Percentiles rank a stretch among this genome's conserved stretches.
These are phyloP conservation scores for Ceratobasidium sp. DNA, from an alignment of 1,284 basidiomycete genomes.

Conservation along the genomic window DNA sequence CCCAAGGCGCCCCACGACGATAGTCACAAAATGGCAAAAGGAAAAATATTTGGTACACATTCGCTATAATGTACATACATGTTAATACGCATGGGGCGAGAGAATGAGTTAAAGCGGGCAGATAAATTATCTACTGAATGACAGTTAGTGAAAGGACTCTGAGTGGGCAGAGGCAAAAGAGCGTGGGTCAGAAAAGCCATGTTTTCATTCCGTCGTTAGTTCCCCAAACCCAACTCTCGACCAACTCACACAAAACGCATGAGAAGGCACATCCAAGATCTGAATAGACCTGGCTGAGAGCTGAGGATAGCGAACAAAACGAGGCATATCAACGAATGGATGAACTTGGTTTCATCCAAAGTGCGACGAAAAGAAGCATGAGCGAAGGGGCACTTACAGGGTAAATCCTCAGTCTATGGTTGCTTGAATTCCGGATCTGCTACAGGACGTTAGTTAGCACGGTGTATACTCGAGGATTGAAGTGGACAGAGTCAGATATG, in stretches of 20 bases:
- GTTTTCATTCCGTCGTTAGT: constrained; percentile 67
- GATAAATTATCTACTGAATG: no score
- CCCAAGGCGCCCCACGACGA: constrained; percentile 23
- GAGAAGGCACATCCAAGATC: constrained; percentile 55
- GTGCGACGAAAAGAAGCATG: neutral
- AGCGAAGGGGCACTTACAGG: neutral
- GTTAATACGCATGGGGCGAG: no score
- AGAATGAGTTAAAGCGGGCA: no score
- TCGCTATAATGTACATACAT: no score
- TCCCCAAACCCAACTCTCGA: constrained; percentile 55
- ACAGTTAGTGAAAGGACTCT: neutral
- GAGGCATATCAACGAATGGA: constrained; percentile 79
- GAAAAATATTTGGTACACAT: no score
- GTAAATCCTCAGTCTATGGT: neutral
- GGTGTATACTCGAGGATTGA: neutral
- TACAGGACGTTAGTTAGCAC: neutral
- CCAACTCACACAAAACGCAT: constrained; percentile 63
- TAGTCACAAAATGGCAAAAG: no score
- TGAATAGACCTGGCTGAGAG: constrained; percentile 54
- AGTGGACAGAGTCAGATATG: constrained; percentile 59
- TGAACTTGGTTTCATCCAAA: constrained; percentile 76
- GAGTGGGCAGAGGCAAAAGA: constrained; percentile 45
- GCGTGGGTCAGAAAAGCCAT: constrained; percentile 71
- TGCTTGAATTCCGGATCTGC: no score
- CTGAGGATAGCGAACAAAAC: constrained; percentile 52